Evolutionary conservation across 441 rosid species (phyloP).

Genomic region (Flueggea neowawraea): DNA sequence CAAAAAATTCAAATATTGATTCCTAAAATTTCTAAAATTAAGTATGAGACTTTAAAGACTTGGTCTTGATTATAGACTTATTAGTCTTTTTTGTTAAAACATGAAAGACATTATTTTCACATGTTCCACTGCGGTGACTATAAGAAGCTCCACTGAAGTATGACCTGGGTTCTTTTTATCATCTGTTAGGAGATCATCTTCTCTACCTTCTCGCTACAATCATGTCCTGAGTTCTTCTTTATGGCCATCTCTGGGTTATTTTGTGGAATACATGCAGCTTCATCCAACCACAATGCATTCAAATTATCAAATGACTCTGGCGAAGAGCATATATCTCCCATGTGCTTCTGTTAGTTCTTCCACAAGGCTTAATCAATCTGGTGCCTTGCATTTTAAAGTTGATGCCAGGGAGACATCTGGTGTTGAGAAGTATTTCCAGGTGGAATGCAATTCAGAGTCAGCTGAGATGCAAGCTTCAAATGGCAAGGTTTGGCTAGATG

Average conservation of each 20-base stretch:
- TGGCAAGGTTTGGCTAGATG: conserved; percentile 20
- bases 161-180: conserved; percentile 1
- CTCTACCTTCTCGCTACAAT: conserved; percentile 16
- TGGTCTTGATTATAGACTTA: too few relatives aligned
- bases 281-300: conserved; percentile 12
- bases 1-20: too few relatives aligned
- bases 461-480: conserved; percentile 19
- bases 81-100: too few relatives aligned
- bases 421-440: conserved; percentile 16
- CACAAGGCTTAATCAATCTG: conserved; percentile 13
- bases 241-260: conserved; percentile 16
- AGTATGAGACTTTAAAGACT: too few relatives aligned
- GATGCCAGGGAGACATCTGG: conserved; percentile 21
- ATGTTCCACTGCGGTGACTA: not conserved
- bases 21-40: too few relatives aligned
- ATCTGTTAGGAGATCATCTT: conserved; percentile 31
- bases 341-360: conserved; percentile 20
- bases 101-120: too few relatives aligned
- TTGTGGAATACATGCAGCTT: conserved; percentile 18
- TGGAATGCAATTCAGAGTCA: conserved; percentile 12
- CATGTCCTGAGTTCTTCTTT: conserved; percentile 11
- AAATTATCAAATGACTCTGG: conserved; percentile 14
- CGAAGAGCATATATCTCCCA: conserved; percentile 17
- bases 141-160: not conserved
- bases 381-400: conserved; percentile 23